Evolutionary conservation across 2,329 filamentous ascomycete species (phyloP).

Genomic region (Venturia carpophila): DNA sequence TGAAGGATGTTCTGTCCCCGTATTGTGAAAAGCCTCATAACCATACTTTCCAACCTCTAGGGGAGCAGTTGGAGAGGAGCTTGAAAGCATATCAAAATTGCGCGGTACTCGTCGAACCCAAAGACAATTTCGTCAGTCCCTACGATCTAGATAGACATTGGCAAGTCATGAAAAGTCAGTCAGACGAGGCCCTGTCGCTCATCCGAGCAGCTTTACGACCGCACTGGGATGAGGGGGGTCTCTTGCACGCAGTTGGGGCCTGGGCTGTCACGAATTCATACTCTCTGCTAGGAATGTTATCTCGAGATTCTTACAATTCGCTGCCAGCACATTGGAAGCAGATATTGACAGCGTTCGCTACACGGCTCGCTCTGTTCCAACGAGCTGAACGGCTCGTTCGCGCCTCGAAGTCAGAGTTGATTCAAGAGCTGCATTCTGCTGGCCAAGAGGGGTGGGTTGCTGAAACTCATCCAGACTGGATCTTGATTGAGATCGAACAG

Average conservation of each 20-base stretch:
- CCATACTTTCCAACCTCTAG: neutral
- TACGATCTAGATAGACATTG: neutral
- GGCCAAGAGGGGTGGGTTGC: constrained; percentile 53
- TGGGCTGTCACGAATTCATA: neutral
- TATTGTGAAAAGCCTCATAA: neutral
- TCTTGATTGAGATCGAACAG: constrained; percentile 57
- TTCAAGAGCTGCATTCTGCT: constrained; percentile 36
- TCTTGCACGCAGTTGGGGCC: neutral
- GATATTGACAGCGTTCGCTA: constrained; percentile 24
- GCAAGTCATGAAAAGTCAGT: neutral
- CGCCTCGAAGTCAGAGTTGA: constrained; percentile 22
- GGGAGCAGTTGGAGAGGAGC: too few species aligned
- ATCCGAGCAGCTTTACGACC: neutral
- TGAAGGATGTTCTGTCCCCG: neutral
- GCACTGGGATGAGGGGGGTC: neutral
- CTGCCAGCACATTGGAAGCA: constrained; percentile 23
- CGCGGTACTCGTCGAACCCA: neutral
- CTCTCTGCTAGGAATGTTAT: neutral
- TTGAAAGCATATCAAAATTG: neutral
- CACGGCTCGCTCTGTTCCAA: constrained; percentile 27
- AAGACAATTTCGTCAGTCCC: neutral
- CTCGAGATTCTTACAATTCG: neutral
- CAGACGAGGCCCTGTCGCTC: neutral
- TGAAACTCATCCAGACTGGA: constrained; percentile 46
- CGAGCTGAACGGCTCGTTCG: constrained; percentile 26